phyloP scores from a whole-genome alignment of 129 eudicot species.

The Helichrysum umbraculigerum region DNA sequence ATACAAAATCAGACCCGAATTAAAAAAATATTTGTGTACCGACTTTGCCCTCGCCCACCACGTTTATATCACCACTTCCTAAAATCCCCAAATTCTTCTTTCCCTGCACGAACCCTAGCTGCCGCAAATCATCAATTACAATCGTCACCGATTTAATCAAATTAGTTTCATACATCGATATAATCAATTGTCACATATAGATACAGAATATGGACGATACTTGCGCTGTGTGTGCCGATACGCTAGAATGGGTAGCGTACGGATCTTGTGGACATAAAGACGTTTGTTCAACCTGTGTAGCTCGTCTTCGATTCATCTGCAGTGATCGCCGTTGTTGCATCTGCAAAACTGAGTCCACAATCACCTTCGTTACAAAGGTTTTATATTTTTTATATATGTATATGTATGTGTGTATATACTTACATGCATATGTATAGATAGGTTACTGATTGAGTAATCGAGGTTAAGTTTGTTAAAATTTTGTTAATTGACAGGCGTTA shows the following conservation, averaged over 20 bases:
- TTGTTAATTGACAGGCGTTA: conserved; percentile 57
- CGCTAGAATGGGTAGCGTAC: conserved; percentile 93
- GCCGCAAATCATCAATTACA: neutral
- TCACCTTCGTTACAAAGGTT: conserved; percentile 89
- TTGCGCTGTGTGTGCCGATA: conserved; percentile 97
- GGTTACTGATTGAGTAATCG: neutral
- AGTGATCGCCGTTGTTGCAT: conserved; percentile 92
- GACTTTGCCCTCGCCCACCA: neutral
- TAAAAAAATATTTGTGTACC: neutral
- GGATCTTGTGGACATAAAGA: conserved; percentile 95
- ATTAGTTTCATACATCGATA: neutral
- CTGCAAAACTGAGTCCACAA: conserved; percentile 71
- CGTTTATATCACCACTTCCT: neutral
- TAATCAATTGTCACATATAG: neutral
- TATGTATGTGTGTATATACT: neutral
- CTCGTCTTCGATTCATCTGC: conserved; percentile 92
- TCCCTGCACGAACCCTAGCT: neutral
- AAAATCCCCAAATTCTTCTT: neutral
- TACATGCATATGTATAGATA: neutral
- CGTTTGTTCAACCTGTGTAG: conserved; percentile 94
- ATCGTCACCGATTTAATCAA: neutral
- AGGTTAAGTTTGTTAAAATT: neutral
- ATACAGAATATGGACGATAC: conserved; percentile 69
- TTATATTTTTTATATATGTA: neutral
- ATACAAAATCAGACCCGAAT: neutral